phyloP scores from a whole-genome alignment of 2,329 filamentous ascomycete genomes.

The Aspergillus pseudotamarii region DNA sequence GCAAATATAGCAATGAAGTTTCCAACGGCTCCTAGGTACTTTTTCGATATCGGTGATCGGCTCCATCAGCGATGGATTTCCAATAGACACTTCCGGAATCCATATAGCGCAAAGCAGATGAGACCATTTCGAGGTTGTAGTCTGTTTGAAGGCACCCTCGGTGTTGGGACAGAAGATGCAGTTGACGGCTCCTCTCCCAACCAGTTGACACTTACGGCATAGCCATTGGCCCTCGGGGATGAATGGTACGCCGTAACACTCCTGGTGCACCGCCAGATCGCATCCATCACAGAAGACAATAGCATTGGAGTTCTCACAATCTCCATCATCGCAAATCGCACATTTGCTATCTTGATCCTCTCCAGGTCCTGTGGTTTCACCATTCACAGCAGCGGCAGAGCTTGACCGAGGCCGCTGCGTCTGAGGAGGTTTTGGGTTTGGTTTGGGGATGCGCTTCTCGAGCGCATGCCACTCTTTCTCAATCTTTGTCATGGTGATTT shows the following conservation, averaged over 20 bases:
- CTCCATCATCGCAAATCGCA: conserved; percentile 97
- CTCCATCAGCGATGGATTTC: conserved; percentile 97
- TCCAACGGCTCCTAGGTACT: conserved; percentile 93
- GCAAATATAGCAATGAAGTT: conserved; percentile 92
- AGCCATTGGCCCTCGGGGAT: conserved; percentile 99
- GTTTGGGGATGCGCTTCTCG: conserved; percentile 95
- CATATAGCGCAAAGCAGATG: conserved; percentile 96
- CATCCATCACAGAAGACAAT: conserved; percentile 99
- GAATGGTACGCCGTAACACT: conserved; percentile 98
- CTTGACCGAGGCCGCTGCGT: conserved; percentile 91
- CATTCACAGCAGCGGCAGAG: conserved; percentile 92
- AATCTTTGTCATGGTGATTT: conserved; percentile 98
- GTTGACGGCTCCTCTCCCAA: conserved; percentile 87
- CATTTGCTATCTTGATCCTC: conserved; percentile 98
- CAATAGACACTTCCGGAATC: conserved; percentile 95
- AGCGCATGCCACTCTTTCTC: conserved; percentile 98
- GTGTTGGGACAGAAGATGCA: conserved; percentile 99
- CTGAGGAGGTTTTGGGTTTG: conserved; percentile 93
- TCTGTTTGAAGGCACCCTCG: conserved; percentile 97
- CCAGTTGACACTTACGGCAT: conserved; percentile 93
- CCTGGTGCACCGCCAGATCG: conserved; percentile 95
- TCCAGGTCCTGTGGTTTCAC: conserved; percentile 75
- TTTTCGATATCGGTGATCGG: conserved; percentile 98
- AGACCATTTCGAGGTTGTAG: conserved; percentile 93
- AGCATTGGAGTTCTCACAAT: conserved; percentile 98